Conservation (phyloP, 495 filamentous ascomycete genomes). For the Haplographium delicatum region DNA sequence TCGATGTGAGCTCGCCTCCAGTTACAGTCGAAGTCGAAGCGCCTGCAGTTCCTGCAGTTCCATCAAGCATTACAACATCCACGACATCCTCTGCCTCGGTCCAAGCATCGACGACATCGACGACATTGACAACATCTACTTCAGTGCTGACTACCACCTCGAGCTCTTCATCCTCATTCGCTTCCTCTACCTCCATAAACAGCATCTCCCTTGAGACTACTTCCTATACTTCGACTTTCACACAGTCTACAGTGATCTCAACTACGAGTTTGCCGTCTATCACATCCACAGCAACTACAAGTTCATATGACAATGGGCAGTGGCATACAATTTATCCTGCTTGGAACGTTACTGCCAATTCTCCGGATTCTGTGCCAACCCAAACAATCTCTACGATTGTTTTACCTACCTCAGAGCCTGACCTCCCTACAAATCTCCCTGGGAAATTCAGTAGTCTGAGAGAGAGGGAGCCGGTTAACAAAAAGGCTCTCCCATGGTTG, state of each 20-base stretch:
- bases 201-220: not conserved
- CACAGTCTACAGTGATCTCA: not conserved
- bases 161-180: not conserved
- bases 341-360: conserved; percentile 21
- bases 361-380: not conserved
- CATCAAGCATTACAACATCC: not conserved
- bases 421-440: too few relatives aligned
- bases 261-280: not conserved
- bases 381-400: not conserved
- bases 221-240: not conserved
- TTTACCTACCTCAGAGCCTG: not conserved
- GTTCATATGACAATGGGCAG: conserved; percentile 23
- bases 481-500: too few relatives aligned
- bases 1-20: conserved; percentile 15
- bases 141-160: not conserved
- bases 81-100: conserved; percentile 2
- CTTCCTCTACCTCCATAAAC: not conserved
- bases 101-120: not conserved
- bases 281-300: not conserved
- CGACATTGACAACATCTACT: not conserved
- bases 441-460: too few relatives aligned
- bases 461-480: too few relatives aligned
- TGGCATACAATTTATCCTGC: conserved; percentile 27
- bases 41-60: too few relatives aligned
- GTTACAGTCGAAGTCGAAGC: too few relatives aligned